These are phyloP conservation scores for Cairneyella variabilis DNA, from an alignment of 495 filamentous ascomycete species.

Conservation along the genomic window DNA sequence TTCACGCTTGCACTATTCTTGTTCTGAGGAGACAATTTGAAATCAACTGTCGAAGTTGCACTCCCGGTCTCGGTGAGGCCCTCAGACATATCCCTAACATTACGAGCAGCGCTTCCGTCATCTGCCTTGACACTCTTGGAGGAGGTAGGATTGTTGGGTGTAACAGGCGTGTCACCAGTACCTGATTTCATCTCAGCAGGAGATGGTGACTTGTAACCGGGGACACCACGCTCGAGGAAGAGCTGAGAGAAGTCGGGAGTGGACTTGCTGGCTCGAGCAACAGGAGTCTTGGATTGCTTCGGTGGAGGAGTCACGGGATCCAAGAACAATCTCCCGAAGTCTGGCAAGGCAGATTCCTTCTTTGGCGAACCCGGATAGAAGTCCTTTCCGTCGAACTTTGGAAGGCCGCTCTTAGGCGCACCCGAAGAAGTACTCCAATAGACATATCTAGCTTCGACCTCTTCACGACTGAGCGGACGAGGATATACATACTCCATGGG, in stretches of 20 bases:
- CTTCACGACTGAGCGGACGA: constrained; percentile 43
- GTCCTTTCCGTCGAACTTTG: constrained; percentile 53
- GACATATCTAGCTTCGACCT: constrained; percentile 41
- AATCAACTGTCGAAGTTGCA: constrained; percentile 14
- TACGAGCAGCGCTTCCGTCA: background rate
- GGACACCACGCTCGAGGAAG: constrained; percentile 15
- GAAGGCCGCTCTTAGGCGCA: constrained; percentile 39
- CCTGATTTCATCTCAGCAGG: too few relatives aligned
- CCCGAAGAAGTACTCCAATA: constrained; percentile 48
- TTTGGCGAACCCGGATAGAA: constrained; percentile 51
- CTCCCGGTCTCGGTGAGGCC: background rate
- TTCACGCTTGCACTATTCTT: constrained; percentile 3
- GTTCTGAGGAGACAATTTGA: constrained; percentile 2
- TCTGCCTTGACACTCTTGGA: too few relatives aligned
- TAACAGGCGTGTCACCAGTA: background rate
- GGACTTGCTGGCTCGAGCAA: background rate
- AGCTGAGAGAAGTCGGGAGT: constrained; percentile 13
- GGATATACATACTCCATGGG: constrained; percentile 41
- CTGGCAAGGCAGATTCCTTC: constrained; percentile 21
- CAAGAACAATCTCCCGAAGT: background rate
- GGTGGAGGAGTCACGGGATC: background rate
- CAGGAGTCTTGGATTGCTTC: background rate
- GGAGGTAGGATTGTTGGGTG: background rate
- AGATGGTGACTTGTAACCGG: constrained; percentile 17
- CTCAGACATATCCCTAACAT: background rate